A percentile compares a stretch with the other conserved stretches of the same genome.
phyloP scores from a whole-genome alignment of 441 rosid genomes.

The Adansonia grandidieri region DNA sequence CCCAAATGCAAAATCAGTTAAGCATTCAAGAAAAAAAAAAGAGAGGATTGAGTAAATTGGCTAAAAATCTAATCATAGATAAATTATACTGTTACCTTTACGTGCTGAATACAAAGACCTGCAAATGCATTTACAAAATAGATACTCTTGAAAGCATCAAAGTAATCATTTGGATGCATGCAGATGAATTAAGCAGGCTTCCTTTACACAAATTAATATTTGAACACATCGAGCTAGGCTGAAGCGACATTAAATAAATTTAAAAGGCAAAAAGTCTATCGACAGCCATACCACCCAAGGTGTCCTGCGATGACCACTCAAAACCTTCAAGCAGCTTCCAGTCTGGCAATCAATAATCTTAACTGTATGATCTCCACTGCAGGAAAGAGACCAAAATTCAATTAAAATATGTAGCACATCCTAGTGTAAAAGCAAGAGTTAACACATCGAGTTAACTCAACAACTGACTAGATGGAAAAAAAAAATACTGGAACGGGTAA shows the following conservation, averaged over 20 bases:
- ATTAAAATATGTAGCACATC: slow-evolving; percentile 20
- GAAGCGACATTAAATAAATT: slow-evolving; percentile 6
- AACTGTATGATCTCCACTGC: slow-evolving; percentile 97
- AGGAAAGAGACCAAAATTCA: slow-evolving; percentile 29
- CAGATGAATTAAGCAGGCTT: slow-evolving; percentile 12
- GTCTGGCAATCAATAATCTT: slow-evolving; percentile 92
- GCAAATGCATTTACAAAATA: slow-evolving; percentile 6
- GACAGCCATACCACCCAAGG: slow-evolving; percentile 95
- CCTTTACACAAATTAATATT: slow-evolving; percentile 11
- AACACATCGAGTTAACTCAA: background rate
- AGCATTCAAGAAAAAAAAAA: background rate
- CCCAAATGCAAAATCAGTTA: background rate
- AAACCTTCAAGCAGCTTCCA: slow-evolving; percentile 85
- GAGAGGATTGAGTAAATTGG: background rate
- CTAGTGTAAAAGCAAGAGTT: background rate
- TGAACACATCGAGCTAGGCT: background rate
- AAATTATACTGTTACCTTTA: background rate
- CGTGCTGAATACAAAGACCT: slow-evolving; percentile 7
- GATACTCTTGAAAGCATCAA: slow-evolving; percentile 6
- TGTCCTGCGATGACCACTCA: slow-evolving; percentile 92
- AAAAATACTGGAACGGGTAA: slow-evolving; percentile 31
- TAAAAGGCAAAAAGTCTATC: slow-evolving; percentile 17
- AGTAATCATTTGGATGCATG: slow-evolving; percentile 1
- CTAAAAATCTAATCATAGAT: slow-evolving; percentile 11
- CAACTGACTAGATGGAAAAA: background rate